These are phyloP conservation scores for Ceratocystis variospora DNA, from an alignment of 2,329 filamentous ascomycete genomes.

Conservation along the genomic window DNA sequence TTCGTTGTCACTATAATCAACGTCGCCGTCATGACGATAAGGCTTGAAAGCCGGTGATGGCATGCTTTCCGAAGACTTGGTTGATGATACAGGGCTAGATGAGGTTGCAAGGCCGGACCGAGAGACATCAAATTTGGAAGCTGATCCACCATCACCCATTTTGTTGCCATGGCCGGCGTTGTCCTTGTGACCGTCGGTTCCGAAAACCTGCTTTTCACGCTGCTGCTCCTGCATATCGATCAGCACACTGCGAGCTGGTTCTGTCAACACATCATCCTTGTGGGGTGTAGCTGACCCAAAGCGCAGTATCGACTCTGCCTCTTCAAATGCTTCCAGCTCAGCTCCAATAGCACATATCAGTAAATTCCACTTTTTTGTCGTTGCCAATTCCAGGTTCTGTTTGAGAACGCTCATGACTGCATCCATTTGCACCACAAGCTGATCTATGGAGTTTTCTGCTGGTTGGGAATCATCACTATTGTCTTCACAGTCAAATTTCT, in stretches of 20 bases:
- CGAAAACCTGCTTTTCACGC: neutral
- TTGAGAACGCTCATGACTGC: slow-evolving; percentile 42
- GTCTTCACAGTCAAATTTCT: slow-evolving; percentile 22
- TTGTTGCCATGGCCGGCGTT: neutral
- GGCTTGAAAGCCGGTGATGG: slow-evolving; percentile 18
- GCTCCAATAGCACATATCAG: slow-evolving; percentile 64
- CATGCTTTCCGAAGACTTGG: slow-evolving; percentile 14
- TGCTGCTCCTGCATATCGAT: neutral
- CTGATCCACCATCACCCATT: neutral
- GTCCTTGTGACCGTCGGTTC: neutral
- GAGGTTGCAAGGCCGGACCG: slow-evolving; percentile 8
- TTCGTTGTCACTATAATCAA: slow-evolving; percentile 30
- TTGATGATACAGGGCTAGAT: slow-evolving; percentile 5
- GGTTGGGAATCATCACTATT: slow-evolving; percentile 19
- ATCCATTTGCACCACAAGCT: slow-evolving; percentile 43
- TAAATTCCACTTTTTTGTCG: slow-evolving; percentile 55
- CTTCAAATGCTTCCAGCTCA: slow-evolving; percentile 52
- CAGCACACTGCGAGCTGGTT: neutral
- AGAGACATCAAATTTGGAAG: slow-evolving; percentile 19
- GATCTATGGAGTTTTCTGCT: slow-evolving; percentile 30
- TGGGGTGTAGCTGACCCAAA: slow-evolving; percentile 25
- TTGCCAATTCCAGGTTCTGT: slow-evolving; percentile 39
- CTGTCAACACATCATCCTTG: neutral
- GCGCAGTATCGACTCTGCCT: slow-evolving; percentile 44
- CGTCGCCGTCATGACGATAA: slow-evolving; percentile 11